Percentiles rank a stretch among this genome's conserved stretches.
Conservation (phyloP, 352 stramenopile species). For the Proteromonas lacertae region DNA sequence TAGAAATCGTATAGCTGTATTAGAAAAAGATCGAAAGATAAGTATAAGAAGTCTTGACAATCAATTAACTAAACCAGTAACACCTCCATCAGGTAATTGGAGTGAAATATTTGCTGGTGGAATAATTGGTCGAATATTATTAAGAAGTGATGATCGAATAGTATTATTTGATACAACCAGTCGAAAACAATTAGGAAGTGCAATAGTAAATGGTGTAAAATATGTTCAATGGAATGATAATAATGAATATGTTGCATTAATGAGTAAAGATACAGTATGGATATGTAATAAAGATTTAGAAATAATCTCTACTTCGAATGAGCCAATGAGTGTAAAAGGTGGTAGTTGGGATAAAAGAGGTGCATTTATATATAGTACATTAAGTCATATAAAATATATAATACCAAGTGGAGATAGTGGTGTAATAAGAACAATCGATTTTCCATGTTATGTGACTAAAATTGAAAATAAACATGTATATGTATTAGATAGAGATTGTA, state of each 20-base stretch:
- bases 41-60: constrained; percentile 96
- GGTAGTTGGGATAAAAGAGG: constrained; percentile 32
- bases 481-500: constrained; percentile 79
- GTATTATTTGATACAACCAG: constrained; percentile 91
- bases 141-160: constrained; percentile 79
- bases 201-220: constrained; percentile 90
- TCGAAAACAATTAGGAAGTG: constrained; percentile 64
- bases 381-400: constrained; percentile 45
- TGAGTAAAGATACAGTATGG: constrained; percentile 85
- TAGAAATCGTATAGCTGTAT: constrained; percentile 79
- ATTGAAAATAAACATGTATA: constrained; percentile 63
- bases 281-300: constrained; percentile 86
- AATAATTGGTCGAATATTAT: constrained; percentile 72
- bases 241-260: constrained; percentile 72
- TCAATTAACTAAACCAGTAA: constrained; percentile 84
- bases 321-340: constrained; percentile 78
- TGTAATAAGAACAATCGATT: constrained; percentile 86
- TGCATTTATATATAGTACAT: constrained; percentile 80
- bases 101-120: constrained; percentile 80
- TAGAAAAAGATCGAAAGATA: constrained; percentile 56
- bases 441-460: constrained; percentile 80
- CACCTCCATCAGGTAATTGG: constrained; percentile 60
- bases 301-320: constrained; percentile 72
- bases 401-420: constrained; percentile 62
- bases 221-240: constrained; percentile 77